A percentile compares a stretch with the other conserved stretches of the same genome.
phyloP scores from a whole-genome alignment of 306 rosid genomes.

The Purshia tridentata region DNA sequence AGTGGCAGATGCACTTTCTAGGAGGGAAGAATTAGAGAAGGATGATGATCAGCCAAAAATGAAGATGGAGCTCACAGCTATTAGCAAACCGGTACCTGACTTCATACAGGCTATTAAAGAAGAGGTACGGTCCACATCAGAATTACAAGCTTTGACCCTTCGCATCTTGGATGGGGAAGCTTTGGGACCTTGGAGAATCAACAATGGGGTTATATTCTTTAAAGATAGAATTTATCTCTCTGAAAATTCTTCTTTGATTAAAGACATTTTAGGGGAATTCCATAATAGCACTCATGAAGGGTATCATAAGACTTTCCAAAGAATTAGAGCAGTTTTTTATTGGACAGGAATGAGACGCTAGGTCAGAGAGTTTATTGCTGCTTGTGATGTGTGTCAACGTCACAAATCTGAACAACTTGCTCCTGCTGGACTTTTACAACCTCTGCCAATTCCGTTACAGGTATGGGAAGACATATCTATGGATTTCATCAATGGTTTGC shows the following conservation, averaged over 20 bases:
- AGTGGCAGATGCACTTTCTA: no score
- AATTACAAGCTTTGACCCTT: not conserved
- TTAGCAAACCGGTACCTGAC: not conserved
- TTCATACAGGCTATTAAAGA: not conserved
- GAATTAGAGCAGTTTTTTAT: not conserved
- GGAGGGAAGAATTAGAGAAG: no score
- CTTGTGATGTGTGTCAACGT: not conserved
- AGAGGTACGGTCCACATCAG: no score
- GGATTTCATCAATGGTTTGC: conserved; percentile 4
- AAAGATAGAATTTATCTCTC: no score
- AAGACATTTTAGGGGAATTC: not conserved
- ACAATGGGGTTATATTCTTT: no score
- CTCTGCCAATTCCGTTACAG: not conserved
- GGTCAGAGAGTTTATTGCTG: not conserved
- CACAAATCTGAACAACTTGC: not conserved
- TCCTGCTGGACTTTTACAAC: not conserved
- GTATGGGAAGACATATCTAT: not conserved
- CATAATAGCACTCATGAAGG: not conserved
- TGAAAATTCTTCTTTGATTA: no score
- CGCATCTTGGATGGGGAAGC: not conserved
- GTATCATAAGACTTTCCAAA: not conserved
- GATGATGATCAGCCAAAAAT: no score
- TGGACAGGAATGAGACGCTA: not conserved
- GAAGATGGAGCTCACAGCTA: not conserved
- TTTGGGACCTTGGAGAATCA: not conserved